phyloP scores from a whole-genome alignment of 805 yeast genomes.

The Debaryomyces castellii region DNA sequence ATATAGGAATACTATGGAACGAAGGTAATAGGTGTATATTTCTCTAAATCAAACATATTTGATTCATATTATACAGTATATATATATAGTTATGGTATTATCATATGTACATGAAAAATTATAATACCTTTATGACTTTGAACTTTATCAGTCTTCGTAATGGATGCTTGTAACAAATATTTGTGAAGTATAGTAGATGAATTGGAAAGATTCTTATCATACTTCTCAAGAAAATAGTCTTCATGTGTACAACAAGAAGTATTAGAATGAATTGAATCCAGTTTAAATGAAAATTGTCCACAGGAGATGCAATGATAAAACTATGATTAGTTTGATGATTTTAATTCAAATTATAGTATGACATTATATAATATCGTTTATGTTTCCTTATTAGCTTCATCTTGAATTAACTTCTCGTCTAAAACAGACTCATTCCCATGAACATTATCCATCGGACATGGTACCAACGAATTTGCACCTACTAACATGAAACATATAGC shows the following conservation, averaged over 20 bases:
- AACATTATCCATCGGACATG: conserved; percentile 44
- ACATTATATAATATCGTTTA: not conserved
- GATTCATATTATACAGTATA: not conserved
- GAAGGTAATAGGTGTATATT: not conserved
- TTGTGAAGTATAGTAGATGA: not conserved
- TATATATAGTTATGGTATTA: not conserved
- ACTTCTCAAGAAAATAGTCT: not conserved
- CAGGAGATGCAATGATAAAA: not conserved
- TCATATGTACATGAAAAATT: not conserved
- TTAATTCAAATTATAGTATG: not conserved
- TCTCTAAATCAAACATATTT: not conserved
- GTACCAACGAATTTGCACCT: conserved; percentile 54
- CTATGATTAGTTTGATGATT: too few relatives aligned
- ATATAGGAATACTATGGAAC: not conserved
- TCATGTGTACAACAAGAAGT: not conserved
- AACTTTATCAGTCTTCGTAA: not conserved
- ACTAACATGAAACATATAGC: conserved; percentile 60
- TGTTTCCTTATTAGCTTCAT: conserved; percentile 8
- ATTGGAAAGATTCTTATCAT: not conserved
- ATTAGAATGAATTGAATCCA: not conserved
- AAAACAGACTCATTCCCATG: conserved; percentile 41
- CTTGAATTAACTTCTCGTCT: conserved; percentile 28
- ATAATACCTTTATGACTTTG: not conserved
- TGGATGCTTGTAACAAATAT: not conserved
- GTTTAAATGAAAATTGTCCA: not conserved